Conservation (phyloP, 2,329 filamentous ascomycete genomes). For the Diaporthe sp. region DNA sequence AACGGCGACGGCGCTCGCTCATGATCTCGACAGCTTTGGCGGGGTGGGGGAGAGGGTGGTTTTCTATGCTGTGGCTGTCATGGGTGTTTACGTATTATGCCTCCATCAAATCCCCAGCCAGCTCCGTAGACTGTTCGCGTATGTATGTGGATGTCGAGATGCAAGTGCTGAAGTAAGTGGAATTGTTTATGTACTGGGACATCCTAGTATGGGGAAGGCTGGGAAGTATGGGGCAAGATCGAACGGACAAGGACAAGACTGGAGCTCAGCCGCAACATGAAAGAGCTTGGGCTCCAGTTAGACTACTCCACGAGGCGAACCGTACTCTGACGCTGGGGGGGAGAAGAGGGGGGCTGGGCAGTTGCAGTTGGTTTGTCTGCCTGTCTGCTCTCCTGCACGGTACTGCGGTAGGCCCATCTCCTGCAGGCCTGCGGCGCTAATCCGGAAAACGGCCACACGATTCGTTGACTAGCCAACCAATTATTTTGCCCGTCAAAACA, state of each 20-base stretch:
- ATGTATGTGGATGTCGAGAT: conserved; percentile 14
- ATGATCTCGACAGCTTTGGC: conserved; percentile 58
- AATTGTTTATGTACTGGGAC: conserved; percentile 30
- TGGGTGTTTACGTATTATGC: conserved; percentile 28
- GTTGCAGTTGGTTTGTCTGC: neutral
- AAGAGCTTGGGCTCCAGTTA: conserved; percentile 34
- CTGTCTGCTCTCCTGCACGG: neutral
- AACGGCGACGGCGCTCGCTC: conserved; percentile 67
- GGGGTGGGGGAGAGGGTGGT: neutral
- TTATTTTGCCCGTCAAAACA: conserved; percentile 25
- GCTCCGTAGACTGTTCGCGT: neutral
- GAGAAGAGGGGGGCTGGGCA: conserved; percentile 21
- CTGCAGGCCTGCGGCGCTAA: conserved; percentile 31
- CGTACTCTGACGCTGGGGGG: conserved; percentile 13
- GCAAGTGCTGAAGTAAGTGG: conserved; percentile 25
- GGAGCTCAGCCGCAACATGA: conserved; percentile 6
- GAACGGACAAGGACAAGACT: neutral
- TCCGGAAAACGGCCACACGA: neutral
- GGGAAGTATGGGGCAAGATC: conserved; percentile 36
- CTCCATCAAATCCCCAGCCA: conserved; percentile 6
- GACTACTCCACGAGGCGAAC: conserved; percentile 29
- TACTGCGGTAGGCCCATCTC: neutral
- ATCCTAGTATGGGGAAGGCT: conserved; percentile 39
- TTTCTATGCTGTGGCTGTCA: conserved; percentile 30
- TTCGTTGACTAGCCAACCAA: conserved; percentile 35